These are phyloP conservation scores for Colletotrichum abscissum DNA, from an alignment of 2,329 filamentous ascomycete genomes.

Conservation along the genomic window DNA sequence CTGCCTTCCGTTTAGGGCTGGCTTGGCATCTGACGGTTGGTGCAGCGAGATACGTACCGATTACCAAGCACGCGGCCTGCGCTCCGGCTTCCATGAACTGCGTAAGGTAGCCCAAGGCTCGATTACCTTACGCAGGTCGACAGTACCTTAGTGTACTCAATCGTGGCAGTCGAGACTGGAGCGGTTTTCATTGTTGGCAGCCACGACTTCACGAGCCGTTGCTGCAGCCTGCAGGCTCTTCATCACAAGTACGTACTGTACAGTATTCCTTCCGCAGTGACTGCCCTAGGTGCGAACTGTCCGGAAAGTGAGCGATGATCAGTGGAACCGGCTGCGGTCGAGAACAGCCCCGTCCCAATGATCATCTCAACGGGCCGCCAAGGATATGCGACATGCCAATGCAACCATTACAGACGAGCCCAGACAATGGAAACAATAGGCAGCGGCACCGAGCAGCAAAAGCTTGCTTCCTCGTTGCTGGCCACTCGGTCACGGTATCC, in stretches of 20 bases:
- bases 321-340: slow-evolving; percentile 23
- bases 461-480: slow-evolving; percentile 2
- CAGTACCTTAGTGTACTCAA: background rate
- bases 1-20: slow-evolving; percentile 16
- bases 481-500: background rate
- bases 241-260: background rate
- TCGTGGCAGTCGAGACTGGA: background rate
- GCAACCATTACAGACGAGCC: slow-evolving; percentile 10
- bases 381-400: slow-evolving; percentile 15
- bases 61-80: background rate
- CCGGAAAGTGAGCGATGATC: slow-evolving; percentile 23
- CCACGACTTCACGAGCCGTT: background rate
- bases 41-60: background rate
- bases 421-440: background rate
- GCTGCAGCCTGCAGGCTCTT: background rate
- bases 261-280: background rate
- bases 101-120: background rate
- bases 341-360: slow-evolving; percentile 26
- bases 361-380: slow-evolving; percentile 27
- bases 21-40: background rate
- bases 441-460: background rate
- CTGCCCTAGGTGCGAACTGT: background rate
- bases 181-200: background rate
- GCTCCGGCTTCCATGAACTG: background rate
- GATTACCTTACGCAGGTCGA: too few species aligned